Evolutionary conservation across 805 yeast species (phyloP).

Genomic region (Dipodascus geniculatus): DNA sequence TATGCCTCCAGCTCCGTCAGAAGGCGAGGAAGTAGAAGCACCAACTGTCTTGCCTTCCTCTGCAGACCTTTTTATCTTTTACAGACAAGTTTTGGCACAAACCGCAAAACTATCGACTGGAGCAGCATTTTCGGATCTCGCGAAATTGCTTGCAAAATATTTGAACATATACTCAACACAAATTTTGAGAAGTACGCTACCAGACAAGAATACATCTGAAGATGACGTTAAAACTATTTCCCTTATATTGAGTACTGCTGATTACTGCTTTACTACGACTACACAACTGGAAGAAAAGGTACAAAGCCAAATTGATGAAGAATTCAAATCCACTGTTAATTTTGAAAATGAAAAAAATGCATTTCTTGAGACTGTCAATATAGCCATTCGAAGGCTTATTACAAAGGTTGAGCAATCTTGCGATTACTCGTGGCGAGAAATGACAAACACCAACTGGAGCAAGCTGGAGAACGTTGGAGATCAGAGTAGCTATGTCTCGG

Average conservation of each 20-base stretch:
- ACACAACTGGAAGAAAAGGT: constrained; percentile 62
- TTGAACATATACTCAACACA: constrained; percentile 45
- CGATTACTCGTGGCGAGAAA: constrained; percentile 71
- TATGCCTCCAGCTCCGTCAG: constrained; percentile 25
- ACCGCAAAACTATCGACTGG: constrained; percentile 45
- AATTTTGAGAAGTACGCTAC: constrained; percentile 25
- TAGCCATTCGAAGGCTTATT: constrained; percentile 44
- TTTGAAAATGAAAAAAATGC: constrained; percentile 47
- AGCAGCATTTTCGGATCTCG: constrained; percentile 33
- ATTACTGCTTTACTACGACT: constrained; percentile 71
- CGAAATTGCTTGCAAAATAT: constrained; percentile 53
- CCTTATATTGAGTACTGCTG: constrained; percentile 75
- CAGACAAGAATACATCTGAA: background rate
- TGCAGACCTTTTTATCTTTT: constrained; percentile 72
- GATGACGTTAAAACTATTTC: constrained; percentile 61
- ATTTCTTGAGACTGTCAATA: constrained; percentile 46
- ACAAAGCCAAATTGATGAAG: constrained; percentile 30
- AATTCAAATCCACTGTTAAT: constrained; percentile 30
- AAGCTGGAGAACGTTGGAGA: constrained; percentile 52
- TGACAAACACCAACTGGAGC: constrained; percentile 67
- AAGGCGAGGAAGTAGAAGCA: constrained; percentile 31
- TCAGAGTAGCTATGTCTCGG: constrained; percentile 57
- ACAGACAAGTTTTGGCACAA: constrained; percentile 62
- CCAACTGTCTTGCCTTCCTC: constrained; percentile 68
- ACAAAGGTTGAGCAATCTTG: constrained; percentile 48